phyloP scores from a whole-genome alignment of 1,284 basidiomycete species.

The Rhodofomes roseus region DNA sequence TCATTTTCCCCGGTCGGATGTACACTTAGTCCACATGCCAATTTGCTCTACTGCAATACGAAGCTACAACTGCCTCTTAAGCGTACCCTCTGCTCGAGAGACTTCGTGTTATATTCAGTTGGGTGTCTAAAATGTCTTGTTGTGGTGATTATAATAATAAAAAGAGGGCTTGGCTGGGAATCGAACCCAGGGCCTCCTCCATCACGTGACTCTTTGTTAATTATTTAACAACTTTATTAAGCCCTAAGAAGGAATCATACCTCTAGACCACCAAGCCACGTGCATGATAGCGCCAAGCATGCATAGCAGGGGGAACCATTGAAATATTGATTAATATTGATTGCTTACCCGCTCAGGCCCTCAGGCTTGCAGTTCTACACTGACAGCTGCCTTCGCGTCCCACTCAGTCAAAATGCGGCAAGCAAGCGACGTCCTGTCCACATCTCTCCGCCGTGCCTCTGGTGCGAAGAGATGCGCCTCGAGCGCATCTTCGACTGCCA shows the following conservation, averaged over 20 bases:
- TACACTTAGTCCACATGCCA: no score
- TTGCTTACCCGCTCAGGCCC: no score
- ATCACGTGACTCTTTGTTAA: slow-evolving; percentile 31
- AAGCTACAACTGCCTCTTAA: no score
- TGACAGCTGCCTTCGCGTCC: not conserved
- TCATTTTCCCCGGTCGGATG: no score
- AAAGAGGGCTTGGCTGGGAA: slow-evolving; percentile 71
- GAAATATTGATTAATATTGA: no score
- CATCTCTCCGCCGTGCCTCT: slow-evolving; percentile 12
- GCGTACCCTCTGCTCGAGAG: no score
- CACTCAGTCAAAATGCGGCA: not conserved
- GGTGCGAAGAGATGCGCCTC: slow-evolving; percentile 14
- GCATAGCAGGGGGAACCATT: no score
- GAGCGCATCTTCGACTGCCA: not conserved
- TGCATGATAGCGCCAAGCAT: no score
- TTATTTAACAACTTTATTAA: not conserved
- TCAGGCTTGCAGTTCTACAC: not conserved
- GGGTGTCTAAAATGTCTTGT: no score
- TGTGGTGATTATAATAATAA: not conserved
- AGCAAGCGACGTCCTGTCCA: slow-evolving; percentile 10
- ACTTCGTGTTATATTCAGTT: no score
- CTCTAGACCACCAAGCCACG: slow-evolving; percentile 5
- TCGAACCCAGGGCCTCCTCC: slow-evolving; percentile 86
- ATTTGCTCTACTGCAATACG: no score
- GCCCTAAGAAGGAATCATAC: slow-evolving; percentile 10